A percentile compares a stretch with the other conserved stretches of the same genome.
Conservation (phyloP, 257 asterid species). For the Solanum chilense region DNA sequence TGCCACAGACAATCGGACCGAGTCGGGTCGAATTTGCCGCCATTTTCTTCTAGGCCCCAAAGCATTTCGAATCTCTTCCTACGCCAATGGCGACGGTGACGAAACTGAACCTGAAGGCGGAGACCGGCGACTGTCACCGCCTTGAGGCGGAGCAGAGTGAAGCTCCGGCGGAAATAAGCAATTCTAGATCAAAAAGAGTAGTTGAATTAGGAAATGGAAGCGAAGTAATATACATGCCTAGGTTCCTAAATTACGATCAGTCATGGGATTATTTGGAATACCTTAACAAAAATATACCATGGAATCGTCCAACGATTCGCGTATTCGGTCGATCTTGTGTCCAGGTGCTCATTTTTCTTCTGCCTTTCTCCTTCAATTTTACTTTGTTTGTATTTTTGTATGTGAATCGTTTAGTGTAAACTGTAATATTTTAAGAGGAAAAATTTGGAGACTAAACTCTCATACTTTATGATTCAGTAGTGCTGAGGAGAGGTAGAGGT, state of each 20-base stretch:
- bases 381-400: not conserved
- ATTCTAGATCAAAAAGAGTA: not conserved
- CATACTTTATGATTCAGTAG: not conserved
- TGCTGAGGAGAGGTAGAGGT: not conserved
- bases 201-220: constrained; percentile 69
- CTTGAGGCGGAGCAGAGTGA: not conserved
- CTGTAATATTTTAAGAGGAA: not conserved
- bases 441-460: not conserved
- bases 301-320: constrained; percentile 87
- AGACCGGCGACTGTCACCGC: not conserved
- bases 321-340: constrained; percentile 61
- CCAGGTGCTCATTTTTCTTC: constrained; percentile 38
- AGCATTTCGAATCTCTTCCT: not conserved
- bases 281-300: constrained; percentile 71
- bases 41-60: not conserved
- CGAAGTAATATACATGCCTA: constrained; percentile 39
- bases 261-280: constrained; percentile 73
- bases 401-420: not conserved
- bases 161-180: not conserved
- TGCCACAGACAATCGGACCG: not conserved
- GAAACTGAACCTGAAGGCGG: not conserved
- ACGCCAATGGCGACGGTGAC: not conserved
- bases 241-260: constrained; percentile 44
- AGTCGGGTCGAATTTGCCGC: not conserved
- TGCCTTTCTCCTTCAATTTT: not conserved